These are phyloP conservation scores for Termitomyces sp. DNA, from an alignment of 768 basidiomycete genomes.

Conservation along the genomic window DNA sequence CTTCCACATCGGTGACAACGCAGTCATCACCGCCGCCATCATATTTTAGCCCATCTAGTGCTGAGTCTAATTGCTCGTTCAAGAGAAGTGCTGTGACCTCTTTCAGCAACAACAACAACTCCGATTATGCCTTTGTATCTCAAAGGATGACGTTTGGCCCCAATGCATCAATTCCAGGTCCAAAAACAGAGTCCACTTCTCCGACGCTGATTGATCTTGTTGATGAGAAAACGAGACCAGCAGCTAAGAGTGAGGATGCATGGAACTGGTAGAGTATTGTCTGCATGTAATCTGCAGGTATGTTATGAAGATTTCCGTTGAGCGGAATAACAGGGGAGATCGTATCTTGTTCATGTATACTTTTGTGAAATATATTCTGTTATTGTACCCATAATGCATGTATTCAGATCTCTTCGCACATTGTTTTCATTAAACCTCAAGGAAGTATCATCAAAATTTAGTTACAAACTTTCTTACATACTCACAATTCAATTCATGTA, in stretches of 20 bases:
- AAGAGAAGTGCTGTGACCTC: background rate
- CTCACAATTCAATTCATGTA: no score
- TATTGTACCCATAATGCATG: no score
- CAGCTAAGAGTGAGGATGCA: conserved; percentile 40
- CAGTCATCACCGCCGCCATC: conserved; percentile 11
- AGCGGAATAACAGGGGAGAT: background rate
- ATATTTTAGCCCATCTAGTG: conserved; percentile 14
- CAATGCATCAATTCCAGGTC: background rate
- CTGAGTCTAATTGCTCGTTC: background rate
- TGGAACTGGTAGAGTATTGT: conserved; percentile 49
- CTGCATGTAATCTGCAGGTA: background rate
- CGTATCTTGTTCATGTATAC: background rate
- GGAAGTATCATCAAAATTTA: no score
- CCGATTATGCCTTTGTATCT: background rate
- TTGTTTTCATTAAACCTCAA: no score
- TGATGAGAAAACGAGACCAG: background rate
- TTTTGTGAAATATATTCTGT: no score
- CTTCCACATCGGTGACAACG: conserved; percentile 15
- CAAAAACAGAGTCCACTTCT: background rate
- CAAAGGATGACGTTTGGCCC: background rate
- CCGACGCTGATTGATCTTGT: background rate
- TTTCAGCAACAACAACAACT: background rate
- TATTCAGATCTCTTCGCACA: no score
- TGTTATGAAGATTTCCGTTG: background rate
- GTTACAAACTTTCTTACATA: no score